Percentiles rank a stretch among this genome's conserved stretches.
Evolutionary conservation across 306 rosid genomes (phyloP).

Genomic region (Fragaria vesca): DNA sequence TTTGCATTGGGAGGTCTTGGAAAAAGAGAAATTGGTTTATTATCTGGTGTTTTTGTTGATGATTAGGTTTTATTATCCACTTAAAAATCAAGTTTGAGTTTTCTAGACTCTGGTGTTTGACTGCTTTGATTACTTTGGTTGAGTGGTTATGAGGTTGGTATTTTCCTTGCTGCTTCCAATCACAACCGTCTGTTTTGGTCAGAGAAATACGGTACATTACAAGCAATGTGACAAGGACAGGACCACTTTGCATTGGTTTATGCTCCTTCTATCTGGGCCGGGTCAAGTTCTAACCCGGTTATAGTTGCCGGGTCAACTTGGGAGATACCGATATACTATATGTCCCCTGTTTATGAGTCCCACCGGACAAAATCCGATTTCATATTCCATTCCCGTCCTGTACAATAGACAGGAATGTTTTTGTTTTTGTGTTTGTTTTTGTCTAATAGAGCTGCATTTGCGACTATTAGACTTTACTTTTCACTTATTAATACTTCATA

Average conservation of each 20-base stretch:
- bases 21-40: background rate
- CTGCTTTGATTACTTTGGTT: slow-evolving; percentile 26
- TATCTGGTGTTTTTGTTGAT: background rate
- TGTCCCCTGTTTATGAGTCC: background rate
- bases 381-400: background rate
- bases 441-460: too few relatives aligned
- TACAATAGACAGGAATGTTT: too few relatives aligned
- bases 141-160: slow-evolving; percentile 29
- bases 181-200: slow-evolving; percentile 4
- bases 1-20: background rate
- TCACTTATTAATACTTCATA: too few relatives aligned
- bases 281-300: background rate
- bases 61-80: slow-evolving; percentile 11
- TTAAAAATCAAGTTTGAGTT: background rate
- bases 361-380: background rate
- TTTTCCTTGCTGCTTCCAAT: slow-evolving; percentile 10
- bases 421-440: too few relatives aligned
- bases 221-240: background rate
- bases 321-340: background rate
- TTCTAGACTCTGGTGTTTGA: slow-evolving; percentile 23
- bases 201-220: background rate
- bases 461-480: too few relatives aligned
- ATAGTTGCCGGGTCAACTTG: background rate
- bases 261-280: background rate
- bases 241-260: slow-evolving; percentile 1